A percentile compares a stretch with the other conserved stretches of the same genome.
phyloP scores from a whole-genome alignment of 176 grass and related monocot genomes.

The Poa pratensis region DNA sequence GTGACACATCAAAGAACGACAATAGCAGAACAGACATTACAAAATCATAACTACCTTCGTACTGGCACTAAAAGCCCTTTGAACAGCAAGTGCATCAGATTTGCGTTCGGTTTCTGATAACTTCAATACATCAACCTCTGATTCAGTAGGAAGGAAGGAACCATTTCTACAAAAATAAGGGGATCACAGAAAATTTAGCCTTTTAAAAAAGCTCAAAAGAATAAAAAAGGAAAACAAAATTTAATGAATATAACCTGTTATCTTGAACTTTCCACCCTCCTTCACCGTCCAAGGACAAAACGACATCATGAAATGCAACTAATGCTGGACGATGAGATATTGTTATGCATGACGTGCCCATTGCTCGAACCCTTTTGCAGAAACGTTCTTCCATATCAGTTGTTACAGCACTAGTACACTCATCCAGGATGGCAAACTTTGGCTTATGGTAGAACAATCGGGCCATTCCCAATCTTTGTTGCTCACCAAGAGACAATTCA shows the following conservation, averaged over 20 bases:
- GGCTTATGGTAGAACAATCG: conserved; percentile 97
- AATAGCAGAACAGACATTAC: conserved; percentile 14
- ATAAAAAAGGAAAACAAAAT: conserved; percentile 10
- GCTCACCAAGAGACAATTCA: conserved; percentile 94
- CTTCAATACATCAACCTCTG: conserved; percentile 53
- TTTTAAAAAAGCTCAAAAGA: conserved; percentile 27
- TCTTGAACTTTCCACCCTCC: conserved; percentile 85
- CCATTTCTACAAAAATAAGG: conserved; percentile 54
- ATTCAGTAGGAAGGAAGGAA: conserved; percentile 56
- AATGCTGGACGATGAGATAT: conserved; percentile 96
- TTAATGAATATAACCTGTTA: conserved; percentile 70
- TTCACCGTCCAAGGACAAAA: conserved; percentile 97
- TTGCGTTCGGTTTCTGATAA: conserved; percentile 69
- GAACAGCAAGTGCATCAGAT: conserved; percentile 84
- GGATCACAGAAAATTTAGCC: conserved; percentile 2
- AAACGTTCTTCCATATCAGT: conserved; percentile 99
- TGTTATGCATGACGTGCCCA: conserved; percentile 98
- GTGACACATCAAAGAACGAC: not conserved
- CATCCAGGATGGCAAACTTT: conserved; percentile 98
- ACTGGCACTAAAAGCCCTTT: conserved; percentile 79
- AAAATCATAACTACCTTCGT: conserved; percentile 61
- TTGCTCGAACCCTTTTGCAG: conserved; percentile 82
- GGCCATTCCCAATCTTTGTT: conserved; percentile 98
- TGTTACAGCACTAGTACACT: conserved; percentile 98
- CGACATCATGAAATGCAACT: conserved; percentile 97